Percentiles rank a stretch among this genome's conserved stretches.
phyloP scores from a whole-genome alignment of 2,329 filamentous ascomycete species.

The Dichotomopilus funicola region DNA sequence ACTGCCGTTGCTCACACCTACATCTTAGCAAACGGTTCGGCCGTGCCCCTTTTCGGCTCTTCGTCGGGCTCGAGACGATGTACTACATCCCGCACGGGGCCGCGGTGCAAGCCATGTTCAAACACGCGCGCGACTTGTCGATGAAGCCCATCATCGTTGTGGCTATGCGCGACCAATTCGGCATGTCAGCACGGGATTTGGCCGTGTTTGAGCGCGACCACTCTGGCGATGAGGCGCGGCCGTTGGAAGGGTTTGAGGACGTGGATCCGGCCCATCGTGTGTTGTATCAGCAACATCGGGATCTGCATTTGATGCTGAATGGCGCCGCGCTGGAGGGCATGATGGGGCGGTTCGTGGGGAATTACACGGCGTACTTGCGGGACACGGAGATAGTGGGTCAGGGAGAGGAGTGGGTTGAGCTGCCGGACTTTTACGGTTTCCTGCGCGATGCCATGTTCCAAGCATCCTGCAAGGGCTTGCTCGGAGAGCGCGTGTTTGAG shows the following conservation, averaged over 20 bases:
- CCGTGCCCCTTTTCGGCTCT: constrained; percentile 11
- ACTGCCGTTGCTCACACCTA: neutral
- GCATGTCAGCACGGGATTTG: constrained; percentile 8
- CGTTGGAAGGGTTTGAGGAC: constrained; percentile 14
- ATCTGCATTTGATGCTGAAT: constrained; percentile 9
- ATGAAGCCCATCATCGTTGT: constrained; percentile 15
- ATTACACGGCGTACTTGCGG: constrained; percentile 7
- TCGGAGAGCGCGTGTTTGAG: constrained; percentile 24
- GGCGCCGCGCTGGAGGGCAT: constrained; percentile 9
- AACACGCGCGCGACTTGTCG: constrained; percentile 10
- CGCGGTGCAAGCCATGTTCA: constrained; percentile 13
- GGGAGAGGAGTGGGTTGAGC: constrained; percentile 11
- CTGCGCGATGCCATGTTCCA: constrained; percentile 23
- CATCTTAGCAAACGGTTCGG: constrained; percentile 1
- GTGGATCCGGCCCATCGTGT: constrained; percentile 11
- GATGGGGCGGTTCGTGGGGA: constrained; percentile 10
- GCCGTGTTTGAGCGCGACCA: constrained; percentile 12
- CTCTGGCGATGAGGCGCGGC: constrained; percentile 16
- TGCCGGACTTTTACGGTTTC: constrained; percentile 25
- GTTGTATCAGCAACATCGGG: constrained; percentile 12
- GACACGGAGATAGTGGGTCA: neutral
- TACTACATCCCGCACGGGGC: constrained; percentile 16
- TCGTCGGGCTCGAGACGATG: constrained; percentile 9
- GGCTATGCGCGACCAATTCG: constrained; percentile 15
- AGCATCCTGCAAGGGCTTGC: constrained; percentile 23